A percentile compares a stretch with the other conserved stretches of the same genome.
Conservation (phyloP, 2,329 filamentous ascomycete genomes). For the Cucurbitaria berberidis region DNA sequence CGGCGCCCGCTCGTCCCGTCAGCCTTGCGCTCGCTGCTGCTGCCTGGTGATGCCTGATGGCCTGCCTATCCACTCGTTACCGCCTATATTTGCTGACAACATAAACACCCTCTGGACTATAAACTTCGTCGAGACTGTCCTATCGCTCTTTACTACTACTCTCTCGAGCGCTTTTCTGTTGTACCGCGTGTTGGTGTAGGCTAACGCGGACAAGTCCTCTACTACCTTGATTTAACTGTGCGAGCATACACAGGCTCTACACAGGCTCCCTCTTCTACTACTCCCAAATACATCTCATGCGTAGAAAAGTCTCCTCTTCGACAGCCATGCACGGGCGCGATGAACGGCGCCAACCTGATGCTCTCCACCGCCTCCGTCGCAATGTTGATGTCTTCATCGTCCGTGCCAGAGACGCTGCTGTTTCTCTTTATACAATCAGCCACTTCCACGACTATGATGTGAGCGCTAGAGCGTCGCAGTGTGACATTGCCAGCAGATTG, state of each 20-base stretch:
- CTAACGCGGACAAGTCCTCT: too few relatives aligned
- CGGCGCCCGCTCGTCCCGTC: too few relatives aligned
- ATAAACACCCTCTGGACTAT: too few relatives aligned
- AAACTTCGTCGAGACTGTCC: too few relatives aligned
- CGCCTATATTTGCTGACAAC: background rate
- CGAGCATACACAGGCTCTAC: too few relatives aligned
- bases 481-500: background rate
- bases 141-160: too few relatives aligned
- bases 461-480: background rate
- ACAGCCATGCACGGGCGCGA: background rate
- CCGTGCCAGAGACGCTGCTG: background rate
- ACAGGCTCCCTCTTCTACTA: background rate
- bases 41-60: background rate
- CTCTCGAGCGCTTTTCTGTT: too few relatives aligned
- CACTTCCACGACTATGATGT: conserved; percentile 1
- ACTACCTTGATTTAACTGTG: too few relatives aligned
- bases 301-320: background rate
- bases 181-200: too few relatives aligned
- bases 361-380: background rate
- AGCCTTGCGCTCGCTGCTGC: too few relatives aligned
- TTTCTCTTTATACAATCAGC: conserved; percentile 14
- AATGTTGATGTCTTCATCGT: background rate
- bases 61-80: background rate
- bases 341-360: background rate
- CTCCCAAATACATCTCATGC: background rate